These are phyloP conservation scores for Gaeumannomyces sp. DNA, from an alignment of 2,329 filamentous ascomycete genomes.

Conservation along the genomic window DNA sequence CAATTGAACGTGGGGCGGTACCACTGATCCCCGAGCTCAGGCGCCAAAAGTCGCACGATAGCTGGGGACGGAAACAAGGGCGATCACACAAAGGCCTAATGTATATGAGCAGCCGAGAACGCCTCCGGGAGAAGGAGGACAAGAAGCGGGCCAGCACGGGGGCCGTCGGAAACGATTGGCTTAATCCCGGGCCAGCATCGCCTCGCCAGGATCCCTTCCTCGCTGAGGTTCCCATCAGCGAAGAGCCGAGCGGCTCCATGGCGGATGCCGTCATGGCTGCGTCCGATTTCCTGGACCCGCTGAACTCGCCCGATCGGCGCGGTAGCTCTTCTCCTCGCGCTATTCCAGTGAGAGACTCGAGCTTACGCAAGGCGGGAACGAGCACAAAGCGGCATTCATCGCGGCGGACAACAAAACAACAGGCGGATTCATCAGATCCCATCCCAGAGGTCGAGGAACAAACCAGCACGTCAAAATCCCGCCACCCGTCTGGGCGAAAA, in stretches of 20 bases:
- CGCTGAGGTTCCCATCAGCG: slow-evolving; percentile 47
- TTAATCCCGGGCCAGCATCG: slow-evolving; percentile 22
- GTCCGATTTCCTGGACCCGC: slow-evolving; percentile 18
- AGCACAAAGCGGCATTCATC: slow-evolving; percentile 34
- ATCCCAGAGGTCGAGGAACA: slow-evolving; percentile 24
- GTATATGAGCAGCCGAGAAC: slow-evolving; percentile 70
- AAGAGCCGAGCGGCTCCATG: slow-evolving; percentile 38
- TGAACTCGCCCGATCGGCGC: slow-evolving; percentile 21
- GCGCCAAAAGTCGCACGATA: slow-evolving; percentile 51
- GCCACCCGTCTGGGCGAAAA: slow-evolving; percentile 1
- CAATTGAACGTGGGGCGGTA: slow-evolving; percentile 50
- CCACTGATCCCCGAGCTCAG: slow-evolving; percentile 42
- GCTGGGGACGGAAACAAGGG: slow-evolving; percentile 53
- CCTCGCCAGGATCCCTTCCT: slow-evolving; percentile 42
- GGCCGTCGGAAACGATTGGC: slow-evolving; percentile 28
- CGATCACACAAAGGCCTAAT: slow-evolving; percentile 54
- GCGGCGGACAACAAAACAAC: too few species aligned
- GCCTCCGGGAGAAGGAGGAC: slow-evolving; percentile 58
- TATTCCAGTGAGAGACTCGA: slow-evolving; percentile 65
- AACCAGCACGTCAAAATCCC: not conserved
- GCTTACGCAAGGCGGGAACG: slow-evolving; percentile 51
- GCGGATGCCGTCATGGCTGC: slow-evolving; percentile 18
- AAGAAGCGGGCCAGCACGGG: slow-evolving; percentile 47
- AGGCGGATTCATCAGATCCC: slow-evolving; percentile 29
- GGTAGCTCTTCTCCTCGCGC: slow-evolving; percentile 36